Conservation (phyloP, 495 filamentous ascomycete species). For the Rhizodiscina lignyota region DNA sequence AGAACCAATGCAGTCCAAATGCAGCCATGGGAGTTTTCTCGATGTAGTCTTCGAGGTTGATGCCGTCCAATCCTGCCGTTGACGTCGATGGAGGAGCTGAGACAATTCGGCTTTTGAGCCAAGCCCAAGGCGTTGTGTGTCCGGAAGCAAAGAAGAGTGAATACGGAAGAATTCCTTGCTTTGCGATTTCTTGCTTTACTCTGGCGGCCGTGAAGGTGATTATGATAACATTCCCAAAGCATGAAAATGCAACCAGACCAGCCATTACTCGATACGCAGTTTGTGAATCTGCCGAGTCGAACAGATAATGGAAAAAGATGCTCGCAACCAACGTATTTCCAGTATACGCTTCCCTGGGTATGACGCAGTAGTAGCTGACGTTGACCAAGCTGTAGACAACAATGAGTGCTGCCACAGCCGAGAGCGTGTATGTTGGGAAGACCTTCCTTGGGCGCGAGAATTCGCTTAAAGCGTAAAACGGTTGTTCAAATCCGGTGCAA, state of each 20-base stretch:
- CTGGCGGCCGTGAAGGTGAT: constrained; percentile 32
- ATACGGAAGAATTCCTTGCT: constrained; percentile 33
- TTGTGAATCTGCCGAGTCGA: constrained; percentile 9
- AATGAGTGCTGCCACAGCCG: constrained; percentile 20
- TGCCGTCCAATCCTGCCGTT: not conserved
- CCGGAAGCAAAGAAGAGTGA: constrained; percentile 28
- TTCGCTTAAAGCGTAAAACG: constrained; percentile 30
- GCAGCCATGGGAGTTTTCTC: constrained; percentile 8
- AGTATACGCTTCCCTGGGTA: constrained; percentile 6
- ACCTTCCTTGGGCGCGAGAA: constrained; percentile 23
- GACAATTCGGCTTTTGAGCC: constrained; percentile 7
- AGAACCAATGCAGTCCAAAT: constrained; percentile 6
- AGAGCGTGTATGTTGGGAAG: constrained; percentile 21
- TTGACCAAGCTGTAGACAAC: constrained; percentile 28
- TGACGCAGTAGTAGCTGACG: constrained; percentile 19
- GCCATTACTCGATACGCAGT: constrained; percentile 4
- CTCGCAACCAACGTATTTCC: constrained; percentile 4
- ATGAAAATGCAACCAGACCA: constrained; percentile 25
- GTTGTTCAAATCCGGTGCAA: constrained; percentile 27
- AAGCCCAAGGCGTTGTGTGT: constrained; percentile 19
- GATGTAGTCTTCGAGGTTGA: not conserved
- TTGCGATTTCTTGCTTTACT: constrained; percentile 38
- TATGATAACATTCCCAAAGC: constrained; percentile 31
- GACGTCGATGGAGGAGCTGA: not conserved
- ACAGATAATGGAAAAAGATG: constrained; percentile 13